Base-by-base conservation (phyloP, 108 stramenopile genomes). In the Cyclostephanos tholiformis region DNA sequence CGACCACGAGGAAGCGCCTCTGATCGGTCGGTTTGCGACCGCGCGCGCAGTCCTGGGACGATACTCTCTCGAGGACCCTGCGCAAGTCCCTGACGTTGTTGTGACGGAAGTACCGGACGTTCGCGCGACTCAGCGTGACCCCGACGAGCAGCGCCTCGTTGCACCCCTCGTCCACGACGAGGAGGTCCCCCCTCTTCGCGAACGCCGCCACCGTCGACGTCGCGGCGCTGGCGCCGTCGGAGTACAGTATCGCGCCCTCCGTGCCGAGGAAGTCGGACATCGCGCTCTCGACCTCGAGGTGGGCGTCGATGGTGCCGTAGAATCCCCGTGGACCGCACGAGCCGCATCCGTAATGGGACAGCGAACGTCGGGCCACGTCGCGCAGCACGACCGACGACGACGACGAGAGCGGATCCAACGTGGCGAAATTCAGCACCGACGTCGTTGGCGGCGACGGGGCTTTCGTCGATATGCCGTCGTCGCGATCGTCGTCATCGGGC, bases 311-410 rank as follows among this genome's bases (percentile, higher is more conserved):
- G 38, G 99, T 97, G n/a, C 99, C 99, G 76, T 99, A 99, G 69
- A 99, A 99, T 0, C 98, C 98, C n/a, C 99, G 89, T 16, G 99
- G 99, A 13, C 99, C 99, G 64, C 99, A 99, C 27, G 89, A 90
- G 8, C 98, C 99, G 76, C 95, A 97, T 13, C 98, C 98, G 69
- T 99, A 99, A 35, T 83, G 72, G 30, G 79, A 44, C 25, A 96
- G 52, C 1, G 98, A 35, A 50, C 53, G 30, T 52, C 71, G 32
- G 63, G 83, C 80, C 17, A 63, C 61, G 35, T 50, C 14, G 46
- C 71, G 59, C 5, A 83, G 26, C 23, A 57, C 36, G 13, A 46
- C 55, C 6, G 78, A 82, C 29, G 82, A 69, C 4, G 91, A 87
- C 38, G 88, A 74, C 43, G 88, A 86, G 64, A 92, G 74, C 71